These are phyloP conservation scores for Cenchrus fungigraminus DNA, from an alignment of 176 grass and related monocot genomes.

Conservation along the genomic window DNA sequence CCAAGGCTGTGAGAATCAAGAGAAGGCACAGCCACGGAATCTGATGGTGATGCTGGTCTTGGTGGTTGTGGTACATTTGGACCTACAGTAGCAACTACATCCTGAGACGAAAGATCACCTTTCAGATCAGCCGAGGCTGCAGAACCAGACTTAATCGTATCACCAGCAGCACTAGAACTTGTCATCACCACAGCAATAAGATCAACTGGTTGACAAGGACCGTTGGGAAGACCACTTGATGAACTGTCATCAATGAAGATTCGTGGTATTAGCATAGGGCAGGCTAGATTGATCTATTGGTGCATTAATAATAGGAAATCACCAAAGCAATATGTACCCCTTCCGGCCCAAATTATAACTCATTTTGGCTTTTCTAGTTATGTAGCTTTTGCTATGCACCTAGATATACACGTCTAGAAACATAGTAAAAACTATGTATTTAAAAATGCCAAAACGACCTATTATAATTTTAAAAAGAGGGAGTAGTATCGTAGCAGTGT, in stretches of 20 bases:
- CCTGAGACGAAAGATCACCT: slow-evolving; percentile 25
- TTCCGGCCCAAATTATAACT: too few relatives aligned
- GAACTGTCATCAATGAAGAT: slow-evolving; percentile 33
- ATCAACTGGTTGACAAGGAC: slow-evolving; percentile 25
- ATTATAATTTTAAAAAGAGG: too few relatives aligned
- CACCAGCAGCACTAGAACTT: slow-evolving; percentile 36
- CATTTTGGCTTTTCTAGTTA: too few relatives aligned
- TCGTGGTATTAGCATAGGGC: not conserved
- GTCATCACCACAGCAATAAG: slow-evolving; percentile 6
- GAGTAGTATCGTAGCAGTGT: not conserved
- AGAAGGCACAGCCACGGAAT: slow-evolving; percentile 40
- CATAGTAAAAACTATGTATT: too few relatives aligned
- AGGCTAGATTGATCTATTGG: not conserved
- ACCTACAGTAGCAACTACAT: slow-evolving; percentile 25
- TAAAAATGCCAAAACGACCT: too few relatives aligned
- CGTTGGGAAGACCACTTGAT: slow-evolving; percentile 28
- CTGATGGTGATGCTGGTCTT: slow-evolving; percentile 27
- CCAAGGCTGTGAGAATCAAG: slow-evolving; percentile 19
- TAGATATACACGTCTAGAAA: too few relatives aligned
- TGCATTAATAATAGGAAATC: not conserved
- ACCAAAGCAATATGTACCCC: not conserved
- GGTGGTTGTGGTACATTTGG: not conserved
- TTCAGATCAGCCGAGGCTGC: slow-evolving; percentile 13
- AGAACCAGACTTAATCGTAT: slow-evolving; percentile 14
- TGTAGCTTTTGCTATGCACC: too few relatives aligned